Base-by-base conservation (phyloP, 805 yeast genomes). In the Maudiozyma turicensis region DNA sequence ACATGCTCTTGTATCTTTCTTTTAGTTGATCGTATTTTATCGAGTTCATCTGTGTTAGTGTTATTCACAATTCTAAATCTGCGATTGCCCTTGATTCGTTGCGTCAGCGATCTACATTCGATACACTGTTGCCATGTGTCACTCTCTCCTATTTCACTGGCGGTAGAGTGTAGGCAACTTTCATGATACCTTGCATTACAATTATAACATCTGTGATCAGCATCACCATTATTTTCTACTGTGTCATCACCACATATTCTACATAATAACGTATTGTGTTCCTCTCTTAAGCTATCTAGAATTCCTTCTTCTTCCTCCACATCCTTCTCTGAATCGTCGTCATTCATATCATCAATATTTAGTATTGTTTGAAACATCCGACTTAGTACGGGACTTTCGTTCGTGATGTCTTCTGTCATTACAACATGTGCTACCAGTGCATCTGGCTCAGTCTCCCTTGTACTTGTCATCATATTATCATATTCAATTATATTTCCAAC, bases 1-100 rank as follows among this genome's bases (percentile, higher is more conserved):
- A 86, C 81, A 33, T 78, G 65, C 20, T 67, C 69, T 59, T 85
- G 93, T 13, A 86, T 74, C 34, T 68, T 64, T 15, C 67, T 59
- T 57, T 86, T 85, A 52, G 79, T 80, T 13, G 71, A 73, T 38
- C 50, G 52, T 29, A 47, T 44, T 5, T 15, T 45, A 8, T 39
- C 49, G 20, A 39, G 5, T 43, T 20, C 33, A 20, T 35, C 11
- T n/a, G 35, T 10, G 8, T 15, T 48, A 45, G 10, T 32, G 41
- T 28, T 7, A 20, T 34, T 6, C 5, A 5, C 13, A 15, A 20
- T 20, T 20, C 20, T 38, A 6, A 11, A n/a, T 14, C 29, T 14
- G 10, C 26, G 29, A 15, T 39, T 33, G 26, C 11, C 45, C 8
- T 7, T 32, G 3, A 45, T 30, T 9, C 38, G 15, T 43, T 37